These are phyloP conservation scores for Aspergillus sclerotialis DNA, from an alignment of 2,329 filamentous ascomycete species.

Conservation along the genomic window DNA sequence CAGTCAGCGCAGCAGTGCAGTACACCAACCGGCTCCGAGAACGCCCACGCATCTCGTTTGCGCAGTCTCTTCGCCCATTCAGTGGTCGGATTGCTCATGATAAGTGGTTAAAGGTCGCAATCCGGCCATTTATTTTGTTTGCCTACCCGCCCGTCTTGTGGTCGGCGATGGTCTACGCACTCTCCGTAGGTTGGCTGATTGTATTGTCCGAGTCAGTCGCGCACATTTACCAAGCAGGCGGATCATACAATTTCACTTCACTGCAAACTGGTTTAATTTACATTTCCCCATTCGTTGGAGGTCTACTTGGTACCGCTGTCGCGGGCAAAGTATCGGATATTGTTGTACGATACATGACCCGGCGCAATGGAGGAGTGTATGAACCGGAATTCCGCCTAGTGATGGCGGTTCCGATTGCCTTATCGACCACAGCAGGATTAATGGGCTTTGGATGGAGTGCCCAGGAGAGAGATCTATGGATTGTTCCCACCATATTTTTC, in stretches of 20 bases:
- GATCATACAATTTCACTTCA: conserved; percentile 71
- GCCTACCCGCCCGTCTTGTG: conserved; percentile 84
- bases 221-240: conserved; percentile 64
- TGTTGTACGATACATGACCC: conserved; percentile 73
- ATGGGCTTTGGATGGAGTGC: conserved; percentile 98
- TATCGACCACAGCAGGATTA: conserved; percentile 75
- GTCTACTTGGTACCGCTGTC: conserved; percentile 82
- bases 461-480: conserved; percentile 67
- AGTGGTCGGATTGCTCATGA: conserved; percentile 73
- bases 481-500: conserved; percentile 90
- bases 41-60: conserved; percentile 62
- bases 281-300: conserved; percentile 81
- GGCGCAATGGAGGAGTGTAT: conserved; percentile 85
- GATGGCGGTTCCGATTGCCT: conserved; percentile 73
- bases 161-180: conserved; percentile 76
- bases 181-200: conserved; percentile 91
- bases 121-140: conserved; percentile 78
- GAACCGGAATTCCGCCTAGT: conserved; percentile 89
- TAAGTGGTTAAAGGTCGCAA: conserved; percentile 69
- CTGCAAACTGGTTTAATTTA: conserved; percentile 81
- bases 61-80: conserved; percentile 67
- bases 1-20: conserved; percentile 21
- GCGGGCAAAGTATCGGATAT: conserved; percentile 83
- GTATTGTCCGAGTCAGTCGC: conserved; percentile 85
- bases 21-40: conserved; percentile 68